Percentiles rank a stretch among this genome's conserved stretches.
phyloP scores from a whole-genome alignment of 176 grass and related monocot species.

The Sorghum bicolor region Sorghum_bicolor_NCBIv3 NC_012879.2:8696501-8697000 shows the following conservation, averaged over 20 bases:
- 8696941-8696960: constrained; percentile 73
- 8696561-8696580: constrained; percentile 65
- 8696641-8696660: constrained; percentile 70
- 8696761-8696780: constrained; percentile 71
- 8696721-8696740: constrained; percentile 74
- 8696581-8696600: constrained; percentile 47
- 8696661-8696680: constrained; percentile 53
- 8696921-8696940: constrained; percentile 38
- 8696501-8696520: constrained; percentile 39
- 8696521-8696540: constrained; percentile 62
- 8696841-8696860: constrained; percentile 67
- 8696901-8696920: constrained; percentile 11
- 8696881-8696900: constrained; percentile 48
- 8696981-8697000: constrained; percentile 44
- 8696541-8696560: constrained; percentile 32
- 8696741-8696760: constrained; percentile 67
- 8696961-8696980: constrained; percentile 37
- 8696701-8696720: constrained; percentile 52
- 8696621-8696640: constrained; percentile 48
- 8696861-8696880: constrained; percentile 64
- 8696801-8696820: constrained; percentile 33
- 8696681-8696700: constrained; percentile 42
- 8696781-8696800: constrained; percentile 45
- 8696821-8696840: constrained; percentile 49
- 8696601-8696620: constrained; percentile 77